Conservation (phyloP, 2,329 filamentous ascomycete species). For the Pyrenophora teres region DNA sequence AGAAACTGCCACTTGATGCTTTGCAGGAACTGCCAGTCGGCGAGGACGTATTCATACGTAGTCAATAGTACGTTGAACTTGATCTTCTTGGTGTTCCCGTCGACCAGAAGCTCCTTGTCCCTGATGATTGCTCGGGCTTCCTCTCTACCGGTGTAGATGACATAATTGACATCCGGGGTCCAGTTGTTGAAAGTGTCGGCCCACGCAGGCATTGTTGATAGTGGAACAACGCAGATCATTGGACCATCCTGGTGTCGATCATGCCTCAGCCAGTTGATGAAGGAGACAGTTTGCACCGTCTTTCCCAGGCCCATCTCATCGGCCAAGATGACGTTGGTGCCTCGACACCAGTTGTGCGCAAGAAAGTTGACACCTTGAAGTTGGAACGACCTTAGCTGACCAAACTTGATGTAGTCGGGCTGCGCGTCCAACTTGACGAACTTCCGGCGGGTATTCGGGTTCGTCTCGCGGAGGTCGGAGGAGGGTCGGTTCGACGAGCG, state of each 20-base stretch:
- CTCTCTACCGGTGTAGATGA: slow-evolving; percentile 92
- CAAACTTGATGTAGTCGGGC: slow-evolving; percentile 81
- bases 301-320: slow-evolving; percentile 99
- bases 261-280: slow-evolving; percentile 96
- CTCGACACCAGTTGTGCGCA: slow-evolving; percentile 91
- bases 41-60: slow-evolving; percentile 94
- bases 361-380: slow-evolving; percentile 93
- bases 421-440: slow-evolving; percentile 70
- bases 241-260: slow-evolving; percentile 88
- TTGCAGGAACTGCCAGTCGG: slow-evolving; percentile 80
- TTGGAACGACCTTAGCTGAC: slow-evolving; percentile 90
- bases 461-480: slow-evolving; percentile 79
- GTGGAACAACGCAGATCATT: slow-evolving; percentile 93
- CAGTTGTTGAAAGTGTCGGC: slow-evolving; percentile 96
- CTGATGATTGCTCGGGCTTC: slow-evolving; percentile 83
- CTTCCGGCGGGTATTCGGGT: slow-evolving; percentile 67
- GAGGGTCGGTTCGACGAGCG: slow-evolving; percentile 78
- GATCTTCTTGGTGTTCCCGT: slow-evolving; percentile 82
- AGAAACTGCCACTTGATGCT: slow-evolving; percentile 98
- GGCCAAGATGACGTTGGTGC: slow-evolving; percentile 93
- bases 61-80: slow-evolving; percentile 99
- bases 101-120: slow-evolving; percentile 85
- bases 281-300: slow-evolving; percentile 95
- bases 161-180: slow-evolving; percentile 95
- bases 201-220: slow-evolving; percentile 98